These are phyloP conservation scores for Pythium sukuiense DNA, from an alignment of 352 stramenopile genomes.

Conservation along the genomic window DNA sequence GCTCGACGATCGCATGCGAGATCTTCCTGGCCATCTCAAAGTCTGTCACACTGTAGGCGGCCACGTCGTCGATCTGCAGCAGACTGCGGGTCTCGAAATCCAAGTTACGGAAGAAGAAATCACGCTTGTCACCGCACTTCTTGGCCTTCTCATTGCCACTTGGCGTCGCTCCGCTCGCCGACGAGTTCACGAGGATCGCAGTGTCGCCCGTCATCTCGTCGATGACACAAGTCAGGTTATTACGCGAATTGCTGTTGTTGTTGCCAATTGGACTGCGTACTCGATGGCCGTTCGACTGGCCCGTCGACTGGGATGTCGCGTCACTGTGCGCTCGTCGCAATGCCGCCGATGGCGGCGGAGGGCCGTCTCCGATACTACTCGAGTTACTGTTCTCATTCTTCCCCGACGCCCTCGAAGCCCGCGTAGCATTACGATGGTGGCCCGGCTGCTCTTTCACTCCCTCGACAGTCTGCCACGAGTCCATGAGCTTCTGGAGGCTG, in stretches of 20 bases:
- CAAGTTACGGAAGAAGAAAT: constrained; percentile 84
- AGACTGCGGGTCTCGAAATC: constrained; percentile 61
- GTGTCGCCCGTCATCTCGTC: background rate
- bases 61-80: constrained; percentile 78
- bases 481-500: constrained; percentile 59
- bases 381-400: background rate
- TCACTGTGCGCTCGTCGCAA: constrained; percentile 7
- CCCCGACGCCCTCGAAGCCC: background rate
- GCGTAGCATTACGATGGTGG: constrained; percentile 13
- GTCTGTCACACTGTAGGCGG: constrained; percentile 78
- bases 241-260: constrained; percentile 6
- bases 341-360: background rate
- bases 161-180: background rate
- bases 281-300: background rate
- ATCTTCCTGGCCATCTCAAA: constrained; percentile 80
- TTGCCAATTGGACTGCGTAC: background rate
- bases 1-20: constrained; percentile 51
- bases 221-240: constrained; percentile 14
- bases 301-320: background rate
- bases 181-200: background rate
- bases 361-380: background rate
- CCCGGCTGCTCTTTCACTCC: constrained; percentile 25
- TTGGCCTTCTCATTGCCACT: constrained; percentile 15
- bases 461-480: constrained; percentile 41
- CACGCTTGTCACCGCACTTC: constrained; percentile 80